Percentiles rank a stretch among this genome's conserved stretches.
phyloP scores from a whole-genome alignment of 1,139 yeast genomes.

The Sugiyamaella grinbergsii region DNA sequence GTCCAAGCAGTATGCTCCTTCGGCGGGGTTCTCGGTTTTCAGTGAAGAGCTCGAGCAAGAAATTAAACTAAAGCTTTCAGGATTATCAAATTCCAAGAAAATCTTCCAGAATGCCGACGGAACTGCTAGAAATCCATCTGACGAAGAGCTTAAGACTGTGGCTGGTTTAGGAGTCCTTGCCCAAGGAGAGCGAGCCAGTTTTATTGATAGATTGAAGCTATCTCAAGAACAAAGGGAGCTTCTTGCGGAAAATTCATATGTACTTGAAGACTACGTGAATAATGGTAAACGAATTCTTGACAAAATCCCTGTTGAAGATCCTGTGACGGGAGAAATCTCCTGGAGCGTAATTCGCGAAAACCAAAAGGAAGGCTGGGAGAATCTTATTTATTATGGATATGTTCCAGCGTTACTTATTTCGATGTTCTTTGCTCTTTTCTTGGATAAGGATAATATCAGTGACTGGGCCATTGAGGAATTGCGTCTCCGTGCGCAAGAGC shows the following conservation, averaged over 20 bases:
- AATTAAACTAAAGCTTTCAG: constrained; percentile 37
- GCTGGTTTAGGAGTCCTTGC: constrained; percentile 67
- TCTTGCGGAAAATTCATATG: constrained; percentile 63
- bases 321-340: constrained; percentile 72
- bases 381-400: constrained; percentile 65
- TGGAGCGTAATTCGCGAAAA: constrained; percentile 80
- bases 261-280: constrained; percentile 59
- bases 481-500: constrained; percentile 70
- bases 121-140: constrained; percentile 69
- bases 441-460: constrained; percentile 49
- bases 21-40: constrained; percentile 33
- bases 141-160: constrained; percentile 69
- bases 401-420: constrained; percentile 62
- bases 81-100: constrained; percentile 40
- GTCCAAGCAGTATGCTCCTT: constrained; percentile 29
- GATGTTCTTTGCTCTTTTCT: constrained; percentile 50
- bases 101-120: constrained; percentile 79
- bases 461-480: constrained; percentile 88
- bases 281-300: constrained; percentile 70
- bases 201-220: constrained; percentile 60
- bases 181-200: constrained; percentile 60
- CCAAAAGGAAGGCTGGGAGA: constrained; percentile 86
- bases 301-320: constrained; percentile 81
- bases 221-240: constrained; percentile 61
- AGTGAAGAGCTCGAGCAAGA: constrained; percentile 39